phyloP scores from a whole-genome alignment of 2,329 filamentous ascomycete genomes.

The Keithomyces neogunnii region DNA sequence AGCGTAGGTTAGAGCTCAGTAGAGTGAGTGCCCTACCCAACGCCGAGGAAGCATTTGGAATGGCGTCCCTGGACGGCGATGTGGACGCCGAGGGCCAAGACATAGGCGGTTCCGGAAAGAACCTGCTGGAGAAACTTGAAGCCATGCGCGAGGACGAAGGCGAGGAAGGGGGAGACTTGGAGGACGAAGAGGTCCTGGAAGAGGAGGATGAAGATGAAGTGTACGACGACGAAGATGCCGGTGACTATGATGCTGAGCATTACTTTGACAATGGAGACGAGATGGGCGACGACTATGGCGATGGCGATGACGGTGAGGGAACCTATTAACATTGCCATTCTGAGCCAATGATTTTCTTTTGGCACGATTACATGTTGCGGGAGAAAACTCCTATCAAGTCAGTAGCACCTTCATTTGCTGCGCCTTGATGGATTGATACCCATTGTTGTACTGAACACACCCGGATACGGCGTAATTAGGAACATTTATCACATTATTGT shows the following conservation, averaged over 20 bases:
- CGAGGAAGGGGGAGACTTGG: slow-evolving; percentile 38
- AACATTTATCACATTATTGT: background rate
- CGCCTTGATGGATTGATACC: slow-evolving; percentile 1
- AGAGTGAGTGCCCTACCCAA: slow-evolving; percentile 39
- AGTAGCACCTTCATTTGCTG: background rate
- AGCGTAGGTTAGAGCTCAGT: slow-evolving; percentile 37
- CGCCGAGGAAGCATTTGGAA: slow-evolving; percentile 42
- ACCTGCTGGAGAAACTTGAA: slow-evolving; percentile 35
- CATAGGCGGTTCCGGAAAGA: slow-evolving; percentile 22
- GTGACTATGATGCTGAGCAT: slow-evolving; percentile 52
- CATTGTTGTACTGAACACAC: background rate
- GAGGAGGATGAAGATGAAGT: slow-evolving; percentile 40
- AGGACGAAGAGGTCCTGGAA: slow-evolving; percentile 39
- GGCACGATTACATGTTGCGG: background rate
- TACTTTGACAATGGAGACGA: slow-evolving; percentile 54
- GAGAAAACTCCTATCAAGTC: background rate
- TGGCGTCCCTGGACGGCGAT: slow-evolving; percentile 19
- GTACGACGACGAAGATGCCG: slow-evolving; percentile 50
- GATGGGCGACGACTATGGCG: slow-evolving; percentile 42
- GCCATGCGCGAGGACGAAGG: slow-evolving; percentile 41
- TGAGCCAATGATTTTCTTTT: background rate
- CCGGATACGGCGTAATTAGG: background rate
- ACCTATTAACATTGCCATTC: slow-evolving; percentile 21
- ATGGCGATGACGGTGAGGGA: slow-evolving; percentile 41
- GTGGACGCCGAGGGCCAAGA: slow-evolving; percentile 21